Base-by-base conservation (phyloP, 139 green algal species). In the Nannochloris sp. region DNA sequence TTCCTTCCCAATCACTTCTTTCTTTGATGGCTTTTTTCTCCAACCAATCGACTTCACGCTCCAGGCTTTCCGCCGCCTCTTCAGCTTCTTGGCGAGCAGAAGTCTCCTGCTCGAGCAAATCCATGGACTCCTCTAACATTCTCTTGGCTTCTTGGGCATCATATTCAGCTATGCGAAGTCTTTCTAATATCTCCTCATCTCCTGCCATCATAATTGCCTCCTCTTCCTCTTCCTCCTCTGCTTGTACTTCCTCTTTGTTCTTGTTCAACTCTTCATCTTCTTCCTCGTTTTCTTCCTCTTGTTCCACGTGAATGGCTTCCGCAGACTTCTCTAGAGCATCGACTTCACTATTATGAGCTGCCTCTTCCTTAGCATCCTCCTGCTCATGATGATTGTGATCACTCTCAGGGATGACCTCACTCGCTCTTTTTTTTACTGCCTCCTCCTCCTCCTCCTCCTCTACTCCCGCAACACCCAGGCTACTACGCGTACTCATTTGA, bases 21-120 rank as follows among this genome's bases (percentile, higher is more conserved):
- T 61, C 44, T 48, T 76, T 76, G 16, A 51, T 57, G 36, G 61
- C 63, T 37, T 70, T 65, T 54, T 72, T 64, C 46, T 70, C 36
- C 15, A 49, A 27, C 63, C 63, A 76, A 7, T 64, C 53, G 5
- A 7, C 27, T 40, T 36, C 51, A 14, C 18, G 24, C 25, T 36
- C 21, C 8, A 58, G 5, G 18, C 64, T 6, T 14, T 46, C 44
- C 2, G 44, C 8, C 54, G 61, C 49, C 18, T 34, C 21, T 57
- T 31, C 12, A 62, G 24, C 18, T 44, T 48, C n/a, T n/a, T 36
- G 31, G 44, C 61, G 15, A 4, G 49, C 57, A 3, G 18, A 50
- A 57, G 46, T 64, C 44, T 61, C 64, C 56, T 11, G 24, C 57
- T 77, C 70, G 6, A 60, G n/a, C 57, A 77, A 48, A 16, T 60